Evolutionary conservation across 2,329 filamentous ascomycete genomes (phyloP), one percentile per base, ranked within the genome.

Genomic region (Dactylellina leptospora): DNA sequence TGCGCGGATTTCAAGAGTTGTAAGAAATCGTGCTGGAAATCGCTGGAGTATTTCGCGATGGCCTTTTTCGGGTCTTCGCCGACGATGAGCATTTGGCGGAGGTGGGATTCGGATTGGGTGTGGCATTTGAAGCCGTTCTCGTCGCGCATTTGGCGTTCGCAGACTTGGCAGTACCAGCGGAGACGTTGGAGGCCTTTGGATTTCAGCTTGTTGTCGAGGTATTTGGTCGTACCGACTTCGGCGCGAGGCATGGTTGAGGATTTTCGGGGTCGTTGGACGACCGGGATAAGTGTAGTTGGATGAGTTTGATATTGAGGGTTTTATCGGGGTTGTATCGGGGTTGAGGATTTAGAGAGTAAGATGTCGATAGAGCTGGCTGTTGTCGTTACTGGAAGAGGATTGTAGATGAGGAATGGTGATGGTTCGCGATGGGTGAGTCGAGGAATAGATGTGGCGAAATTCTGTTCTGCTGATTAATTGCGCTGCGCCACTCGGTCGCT

Each of bases 81-180:
- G 23, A 97, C 89, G 1, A 93, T 80, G 44, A 93, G 84, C 85
- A 97, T 96, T 75, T 93, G 88, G n/a, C 93, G 88, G 40, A 96
- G 90, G 78, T 97, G 93, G 50, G 87, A 88, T 80, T 96, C 92
- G 74, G 87, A 90, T 77, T 92, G 87, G 0, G 89, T 89, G 81
- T 97, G 93, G 82, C 91, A 91, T 80, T 93, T 93, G 82, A 93
- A 96, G 23, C 89, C 93, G 81, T 97, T 97, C 76, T 93, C 91
- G 79, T 96, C 92, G 71, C 90, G 85, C 79, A 86, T 87, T 77
- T 92, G 89, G 68, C 86, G 84, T 78, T 91, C 85, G 82, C 93
- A 97, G 4, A 90, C 86, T 70, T 84, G 84, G 78, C 93, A 97
- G 82, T 93, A 97, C 90, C 92, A 99, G 79, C 93, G 86, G 59